Evolutionary conservation across 202 grass and related monocot species (phyloP), one percentile per base, ranked within the genome.

Genomic region (Sporobolus alterniflorus): DNA sequence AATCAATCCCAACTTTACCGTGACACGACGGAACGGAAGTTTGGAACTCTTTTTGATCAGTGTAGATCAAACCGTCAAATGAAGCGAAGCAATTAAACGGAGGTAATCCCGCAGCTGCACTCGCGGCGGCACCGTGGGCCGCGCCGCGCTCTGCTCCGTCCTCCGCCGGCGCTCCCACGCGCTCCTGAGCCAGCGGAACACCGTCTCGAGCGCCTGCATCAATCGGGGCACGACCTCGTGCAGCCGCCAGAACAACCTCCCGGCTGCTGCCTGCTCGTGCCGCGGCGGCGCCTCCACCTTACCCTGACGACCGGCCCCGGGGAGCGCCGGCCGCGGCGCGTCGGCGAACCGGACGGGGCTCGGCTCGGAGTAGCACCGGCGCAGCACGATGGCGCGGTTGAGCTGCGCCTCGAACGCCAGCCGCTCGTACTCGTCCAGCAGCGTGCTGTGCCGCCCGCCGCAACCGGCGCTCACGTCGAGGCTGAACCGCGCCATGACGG

Each of bases 341-440:
- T 50, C 64, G 2, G 3, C 50, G 43, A 90, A 85, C 67, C 85
- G 55, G 57, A 43, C 89, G 10, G 91, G 87, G 89, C 91, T 97
- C 11, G 89, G 91, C 82, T 78, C 89, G 43, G 94, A 87, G 80
- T 83, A 89, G 87, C 91, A 92, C 63, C 94, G 84, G 36, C 94
- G 88, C 78, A 97, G 67, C 79, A 94, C 91, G 83, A 97, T 92
- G 83, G 83, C 78, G 16, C 80, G 87, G 85, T 94, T 94, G 33
- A 97, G 83, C 62, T 94, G 91, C 15, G 89, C 82, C 79, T 94
- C 87, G 67, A 97, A 80, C 43, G 64, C 85, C 55, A 89, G 69
- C 64, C 91, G 64, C 89, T 94, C 91, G 64, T 87, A 97, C 82
- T 94, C 91, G 55, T 97, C 94, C 34, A 97, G 89, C 55, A 97